Percentiles rank a stretch among this genome's conserved stretches.
Conservation (phyloP, 2,329 filamentous ascomycete species). For the Neobulgaria alba region DNA sequence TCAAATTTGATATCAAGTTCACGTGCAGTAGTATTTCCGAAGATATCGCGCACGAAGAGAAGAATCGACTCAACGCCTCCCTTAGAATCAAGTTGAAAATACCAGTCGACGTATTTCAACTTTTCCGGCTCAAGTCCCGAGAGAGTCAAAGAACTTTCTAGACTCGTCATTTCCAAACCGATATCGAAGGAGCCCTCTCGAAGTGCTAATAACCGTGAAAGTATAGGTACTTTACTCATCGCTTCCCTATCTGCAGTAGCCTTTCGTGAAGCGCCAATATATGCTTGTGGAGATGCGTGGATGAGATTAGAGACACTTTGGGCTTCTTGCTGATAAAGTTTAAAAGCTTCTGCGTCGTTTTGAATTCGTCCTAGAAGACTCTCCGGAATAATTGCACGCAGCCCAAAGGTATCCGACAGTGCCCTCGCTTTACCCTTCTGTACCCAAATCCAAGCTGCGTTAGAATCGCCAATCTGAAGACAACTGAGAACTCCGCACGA, state of each 20-base stretch:
- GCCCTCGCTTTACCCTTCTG: neutral
- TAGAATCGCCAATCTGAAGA: too few species aligned
- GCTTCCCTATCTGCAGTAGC: neutral
- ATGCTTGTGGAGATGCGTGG: neutral
- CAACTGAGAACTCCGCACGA: too few species aligned
- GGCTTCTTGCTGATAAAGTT: neutral
- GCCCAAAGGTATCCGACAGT: constrained; percentile 1
- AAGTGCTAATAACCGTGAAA: neutral
- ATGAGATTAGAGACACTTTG: neutral
- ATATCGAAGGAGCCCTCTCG: too few species aligned
- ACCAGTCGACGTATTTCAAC: too few species aligned
- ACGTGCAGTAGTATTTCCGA: neutral
- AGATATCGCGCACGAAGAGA: neutral
- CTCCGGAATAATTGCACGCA: neutral
- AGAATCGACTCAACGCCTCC: too few species aligned
- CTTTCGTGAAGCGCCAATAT: neutral
- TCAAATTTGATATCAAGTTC: neutral
- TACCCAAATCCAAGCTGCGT: too few species aligned
- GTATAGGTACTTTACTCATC: neutral
- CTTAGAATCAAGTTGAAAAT: too few species aligned
- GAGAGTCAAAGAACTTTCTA: too few species aligned
- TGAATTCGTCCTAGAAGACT: neutral
- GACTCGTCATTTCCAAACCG: too few species aligned
- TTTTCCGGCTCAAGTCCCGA: too few species aligned
- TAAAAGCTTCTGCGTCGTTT: neutral